phyloP scores from a whole-genome alignment of 1,139 yeast species.

The Wickerhamomyces sp. region DNA sequence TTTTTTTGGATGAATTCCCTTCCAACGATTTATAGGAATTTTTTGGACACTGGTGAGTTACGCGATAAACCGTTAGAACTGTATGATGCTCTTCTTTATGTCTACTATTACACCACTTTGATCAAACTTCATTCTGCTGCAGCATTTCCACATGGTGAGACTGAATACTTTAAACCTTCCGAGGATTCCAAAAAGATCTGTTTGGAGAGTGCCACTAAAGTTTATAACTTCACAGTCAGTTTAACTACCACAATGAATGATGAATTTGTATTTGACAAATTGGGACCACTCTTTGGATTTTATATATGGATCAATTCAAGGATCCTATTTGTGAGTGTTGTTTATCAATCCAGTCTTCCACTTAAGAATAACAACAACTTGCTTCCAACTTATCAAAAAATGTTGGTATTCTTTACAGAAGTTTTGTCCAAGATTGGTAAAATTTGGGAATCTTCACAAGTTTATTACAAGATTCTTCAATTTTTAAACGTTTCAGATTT shows the following conservation, averaged over 20 bases:
- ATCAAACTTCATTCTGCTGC: constrained; percentile 29
- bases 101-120: constrained; percentile 27
- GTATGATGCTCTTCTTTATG: constrained; percentile 21
- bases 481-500: constrained; percentile 27
- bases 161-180: constrained; percentile 25
- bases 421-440: constrained; percentile 25
- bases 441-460: constrained; percentile 27
- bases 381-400: constrained; percentile 19
- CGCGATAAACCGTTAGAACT: constrained; percentile 2
- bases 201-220: constrained; percentile 21
- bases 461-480: constrained; percentile 27
- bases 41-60: constrained; percentile 14
- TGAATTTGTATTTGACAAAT: constrained; percentile 19
- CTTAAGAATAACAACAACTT: constrained; percentile 9
- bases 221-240: constrained; percentile 20
- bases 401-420: constrained; percentile 21
- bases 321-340: constrained; percentile 31
- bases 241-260: constrained; percentile 11
- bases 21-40: constrained; percentile 9
- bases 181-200: constrained; percentile 26
- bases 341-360: constrained; percentile 17
- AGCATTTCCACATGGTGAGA: constrained; percentile 29
- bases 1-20: constrained; percentile 14
- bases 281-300: constrained; percentile 33
- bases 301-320: constrained; percentile 32